Percentiles rank a stretch among this genome's conserved stretches.
Evolutionary conservation across 208 protist genomes (phyloP).

Genomic region (Acanthamoeba lenticulata): DNA sequence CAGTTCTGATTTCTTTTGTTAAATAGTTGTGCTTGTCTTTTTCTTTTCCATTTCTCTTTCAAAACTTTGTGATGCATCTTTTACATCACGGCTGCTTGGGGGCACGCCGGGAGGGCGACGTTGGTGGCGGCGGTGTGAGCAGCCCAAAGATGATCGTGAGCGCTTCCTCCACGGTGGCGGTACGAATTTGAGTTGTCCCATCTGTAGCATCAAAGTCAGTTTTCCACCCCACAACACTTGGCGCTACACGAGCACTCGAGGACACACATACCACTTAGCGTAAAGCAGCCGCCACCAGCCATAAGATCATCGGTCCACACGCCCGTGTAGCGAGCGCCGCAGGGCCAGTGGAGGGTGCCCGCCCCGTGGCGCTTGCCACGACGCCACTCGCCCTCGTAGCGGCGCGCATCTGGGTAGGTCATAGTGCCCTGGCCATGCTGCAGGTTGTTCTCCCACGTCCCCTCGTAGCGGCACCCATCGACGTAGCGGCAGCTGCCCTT

Average conservation of each 20-base stretch:
- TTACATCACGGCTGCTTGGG: neutral
- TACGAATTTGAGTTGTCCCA: neutral
- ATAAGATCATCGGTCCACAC: neutral
- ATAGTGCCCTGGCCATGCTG: conserved; percentile 6
- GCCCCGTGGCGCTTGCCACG: neutral
- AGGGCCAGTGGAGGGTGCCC: conserved; percentile 15
- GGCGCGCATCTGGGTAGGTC: neutral
- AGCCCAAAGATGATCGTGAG: neutral
- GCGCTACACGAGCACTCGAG: neutral
- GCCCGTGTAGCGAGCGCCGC: neutral
- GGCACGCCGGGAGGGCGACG: neutral
- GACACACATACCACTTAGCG: neutral
- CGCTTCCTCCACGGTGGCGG: neutral
- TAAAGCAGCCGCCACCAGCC: conserved; percentile 16
- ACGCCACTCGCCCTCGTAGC: conserved; percentile 38
- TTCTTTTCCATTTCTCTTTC: too few relatives aligned
- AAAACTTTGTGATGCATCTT: too few relatives aligned
- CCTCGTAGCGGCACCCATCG: conserved; percentile 5
- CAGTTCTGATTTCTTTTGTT: too few relatives aligned
- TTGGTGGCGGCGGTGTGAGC: neutral
- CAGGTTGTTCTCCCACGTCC: conserved; percentile 35
- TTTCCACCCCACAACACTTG: neutral
- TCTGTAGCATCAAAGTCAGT: neutral
- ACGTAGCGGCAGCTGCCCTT: conserved; percentile 1
- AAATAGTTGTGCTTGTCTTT: too few relatives aligned